These are phyloP conservation scores for Coprinopsis cinerea DNA, from an alignment of 768 basidiomycete species.

Conservation along the genomic window DNA sequence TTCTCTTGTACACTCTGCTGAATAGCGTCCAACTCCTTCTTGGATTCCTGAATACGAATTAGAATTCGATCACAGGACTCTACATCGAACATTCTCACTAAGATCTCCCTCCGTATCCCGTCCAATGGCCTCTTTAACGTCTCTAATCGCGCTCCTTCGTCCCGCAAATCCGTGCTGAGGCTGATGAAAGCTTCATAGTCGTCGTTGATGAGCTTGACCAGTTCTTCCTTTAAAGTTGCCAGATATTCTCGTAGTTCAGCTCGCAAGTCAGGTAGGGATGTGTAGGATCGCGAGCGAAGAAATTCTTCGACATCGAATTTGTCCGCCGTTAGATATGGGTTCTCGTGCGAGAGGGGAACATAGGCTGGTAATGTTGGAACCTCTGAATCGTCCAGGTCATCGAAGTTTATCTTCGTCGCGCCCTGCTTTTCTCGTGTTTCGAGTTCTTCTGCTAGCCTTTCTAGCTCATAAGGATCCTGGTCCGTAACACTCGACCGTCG, in stretches of 20 bases:
- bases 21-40: constrained; percentile 54
- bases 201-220: constrained; percentile 93
- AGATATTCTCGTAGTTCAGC: constrained; percentile 84
- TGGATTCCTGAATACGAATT: constrained; percentile 44
- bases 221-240: constrained; percentile 79
- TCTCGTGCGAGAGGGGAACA: constrained; percentile 73
- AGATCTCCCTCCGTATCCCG: constrained; percentile 57
- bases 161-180: constrained; percentile 85
- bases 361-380: constrained; percentile 53
- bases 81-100: constrained; percentile 42
- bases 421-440: constrained; percentile 31
- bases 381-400: constrained; percentile 16
- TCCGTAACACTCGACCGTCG: constrained; percentile 5
- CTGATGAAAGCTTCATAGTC: constrained; percentile 99
- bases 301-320: constrained; percentile 82
- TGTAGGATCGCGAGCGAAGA: constrained; percentile 78
- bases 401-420: constrained; percentile 4
- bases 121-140: constrained; percentile 63
- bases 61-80: background rate
- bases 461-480: constrained; percentile 60
- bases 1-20: constrained; percentile 76
- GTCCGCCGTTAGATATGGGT: constrained; percentile 62
- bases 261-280: constrained; percentile 82
- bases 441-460: constrained; percentile 70
- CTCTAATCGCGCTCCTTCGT: constrained; percentile 71